Evolutionary conservation across 2,329 filamentous ascomycete genomes (phyloP).

Genomic region (Clarireedia hainanense): DNA sequence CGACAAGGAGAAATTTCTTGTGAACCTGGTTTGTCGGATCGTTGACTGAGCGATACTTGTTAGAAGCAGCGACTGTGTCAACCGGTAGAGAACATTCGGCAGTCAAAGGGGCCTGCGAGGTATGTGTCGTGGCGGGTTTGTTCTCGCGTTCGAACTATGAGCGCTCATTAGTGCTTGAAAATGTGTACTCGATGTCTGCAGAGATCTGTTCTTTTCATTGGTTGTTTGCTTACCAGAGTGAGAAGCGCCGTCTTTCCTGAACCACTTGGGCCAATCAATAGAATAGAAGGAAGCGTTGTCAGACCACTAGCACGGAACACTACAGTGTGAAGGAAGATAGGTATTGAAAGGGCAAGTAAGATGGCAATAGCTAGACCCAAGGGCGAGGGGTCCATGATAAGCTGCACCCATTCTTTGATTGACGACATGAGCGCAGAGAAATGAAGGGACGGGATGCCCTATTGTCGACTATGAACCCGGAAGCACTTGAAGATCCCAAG

Average conservation of each 20-base stretch:
- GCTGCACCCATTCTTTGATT: constrained; percentile 36
- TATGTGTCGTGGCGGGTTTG: constrained; percentile 39
- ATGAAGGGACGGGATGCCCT: no score
- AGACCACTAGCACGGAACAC: constrained; percentile 60
- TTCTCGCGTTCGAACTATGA: constrained; percentile 45
- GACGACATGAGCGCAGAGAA: constrained; percentile 11
- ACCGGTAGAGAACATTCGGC: constrained; percentile 48
- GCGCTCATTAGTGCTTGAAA: constrained; percentile 9
- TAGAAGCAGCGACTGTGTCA: constrained; percentile 43
- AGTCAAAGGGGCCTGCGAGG: constrained; percentile 51
- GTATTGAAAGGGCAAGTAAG: constrained; percentile 62
- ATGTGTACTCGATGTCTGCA: not conserved
- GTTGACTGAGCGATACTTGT: constrained; percentile 57
- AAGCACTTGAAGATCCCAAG: no score
- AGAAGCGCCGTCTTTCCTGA: constrained; percentile 83
- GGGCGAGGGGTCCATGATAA: constrained; percentile 50
- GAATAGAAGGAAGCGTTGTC: constrained; percentile 63
- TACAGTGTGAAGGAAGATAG: constrained; percentile 68
- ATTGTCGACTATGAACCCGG: no score
- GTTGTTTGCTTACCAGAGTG: constrained; percentile 52
- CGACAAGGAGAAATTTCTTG: constrained; percentile 67
- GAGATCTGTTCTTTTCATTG: not conserved
- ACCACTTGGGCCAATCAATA: constrained; percentile 74
- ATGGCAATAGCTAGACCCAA: constrained; percentile 60
- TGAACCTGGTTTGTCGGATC: constrained; percentile 51